Evolutionary conservation across 345 rosid species (phyloP), one percentile per base, ranked within the genome.

Genomic region (Pelargonium nanum): DNA sequence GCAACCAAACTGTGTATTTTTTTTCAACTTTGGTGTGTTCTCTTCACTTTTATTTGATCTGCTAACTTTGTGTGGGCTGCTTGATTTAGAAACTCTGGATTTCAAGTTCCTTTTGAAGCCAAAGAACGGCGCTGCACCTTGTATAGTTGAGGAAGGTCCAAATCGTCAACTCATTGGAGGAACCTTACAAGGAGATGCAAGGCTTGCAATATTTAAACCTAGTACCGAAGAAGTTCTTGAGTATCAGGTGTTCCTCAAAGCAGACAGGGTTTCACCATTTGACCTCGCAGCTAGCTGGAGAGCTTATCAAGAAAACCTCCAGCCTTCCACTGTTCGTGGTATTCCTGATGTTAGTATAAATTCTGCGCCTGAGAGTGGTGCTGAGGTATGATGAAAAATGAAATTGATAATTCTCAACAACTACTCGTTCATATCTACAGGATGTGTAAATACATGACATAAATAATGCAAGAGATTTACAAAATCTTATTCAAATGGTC

Each of bases 251-350:
- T 83, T 80, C 66, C 78, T 93, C 64, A 85, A 87, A 64, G 95
- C 96, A 4, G 91, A 93, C 32, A 74, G 90, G 80, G 92, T 93
- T 62, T 93, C 99, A 3, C 99, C 99, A 5, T 86, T 93, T 75
- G 99, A 93, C 74, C 97, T 93, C 56, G 99, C 99, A 2, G 94
- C 97, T 62, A 89, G 99, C 72, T 93, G 99, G 97, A 79, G 97
- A 71, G 96, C 97, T 69, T 93, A 89, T 63, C 88, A 85, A 68
- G 94, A 93, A 72, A 93, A 89, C 58, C 74, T 89, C 52, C 90
- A 81, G 80, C 99, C 90, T 74, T 93, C 96, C 17, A 83, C 86
- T 19, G 97, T 89, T 51, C 94, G 96, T 64, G 99, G 94, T 44
- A 87, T 84, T 71, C 97, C 99, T 26, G 99, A 89, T 77, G 92